Base-by-base conservation (phyloP, 768 basidiomycete species). In the Dioszegia aurantiaca region DNA sequence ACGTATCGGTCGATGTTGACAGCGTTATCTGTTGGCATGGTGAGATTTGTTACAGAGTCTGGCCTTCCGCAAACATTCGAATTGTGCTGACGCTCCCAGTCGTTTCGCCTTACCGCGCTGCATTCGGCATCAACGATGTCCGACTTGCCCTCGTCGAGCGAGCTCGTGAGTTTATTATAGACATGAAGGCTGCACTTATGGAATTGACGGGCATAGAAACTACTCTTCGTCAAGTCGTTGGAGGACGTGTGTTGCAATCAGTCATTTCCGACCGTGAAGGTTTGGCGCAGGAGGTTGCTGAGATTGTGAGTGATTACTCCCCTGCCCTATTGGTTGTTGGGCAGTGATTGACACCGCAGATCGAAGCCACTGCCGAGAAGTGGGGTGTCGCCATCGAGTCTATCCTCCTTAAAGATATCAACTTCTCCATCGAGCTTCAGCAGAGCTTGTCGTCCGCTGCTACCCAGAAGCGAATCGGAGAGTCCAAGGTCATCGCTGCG, bases 331-430 rank as follows among this genome's bases (percentile, higher is more conserved):
- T 12, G 45, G 11, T 51, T 33, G 9, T 19, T 12, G 14, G 24
- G n/a, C 23, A 10, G 14, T n/a, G 2, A 10, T 53, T 55, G 46
- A 63, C 40, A 3, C 19, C 9, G 12, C 58, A 74, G 72, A 67
- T 77, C 61, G 74, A 74, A 56, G 67, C 60, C 1, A 72, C 73
- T 4, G 73, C 77, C 24, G 75, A 77, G 61, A 90, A 90, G 76
- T 97, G 94, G 94, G 94, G 94, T 75, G 94, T 98, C 41, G 82
- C 88, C 27, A 93, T 97, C 75, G 94, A 97, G 77, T 89, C 89
- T 51, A 93, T 98, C 79, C 85, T 95, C 43, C 74, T 79, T 61
- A 78, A 78, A 60, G 77, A 72, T 57, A 72, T 72, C 61, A 87
- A 92, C 78, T 95, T 97, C 82, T 87, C 87, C 54, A 61, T 87